Base-by-base conservation (phyloP, 352 stramenopile genomes). In the Globisporangium middletonii region DNA sequence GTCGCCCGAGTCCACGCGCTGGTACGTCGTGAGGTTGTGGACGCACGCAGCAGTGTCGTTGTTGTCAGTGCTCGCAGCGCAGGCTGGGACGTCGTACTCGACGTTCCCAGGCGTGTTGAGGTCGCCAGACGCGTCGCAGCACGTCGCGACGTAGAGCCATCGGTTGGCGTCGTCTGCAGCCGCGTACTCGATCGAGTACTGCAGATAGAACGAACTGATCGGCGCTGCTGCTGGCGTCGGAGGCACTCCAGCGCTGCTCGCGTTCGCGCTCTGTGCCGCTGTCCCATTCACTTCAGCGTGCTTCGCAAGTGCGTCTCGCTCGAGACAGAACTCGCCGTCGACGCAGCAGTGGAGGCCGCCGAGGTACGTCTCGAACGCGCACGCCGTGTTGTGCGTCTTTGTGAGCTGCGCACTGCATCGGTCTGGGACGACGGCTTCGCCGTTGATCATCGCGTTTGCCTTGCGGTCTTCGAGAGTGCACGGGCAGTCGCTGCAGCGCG, bases 381-480 rank as follows among this genome's bases (percentile, higher is more conserved):
- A 60, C 44, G 55, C 55, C 15, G 55, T 49, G 37, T 60, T 60
- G 45, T 60, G 41, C 44, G 53, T 43, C 2, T 12, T 19, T 18
- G 55, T 16, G n/a, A 61, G 55, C 26, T 56, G 55, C 6, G 8
- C 38, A 35, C 55, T 61, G 46, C 55, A 61, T 18, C 38, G 23
- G 15, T 12, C 47, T 16, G 33, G 16, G 1, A n/a, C 45, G 12
- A 61, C 45, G 3, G 9, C 33, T 42, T 55, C 47, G 3, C 47
- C 55, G 33, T 61, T 61, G 55, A 61, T 61, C 46, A 55, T 48
- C 46, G 55, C 26, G 23, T 55, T 61, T 13, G 46, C 37, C 30
- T 59, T 59, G 3, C 54, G 30, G 15, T 52, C 54, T 53, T 59
- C 54, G 9, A 59, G 23, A 4, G 54, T 61, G 47, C 55, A 61